Evolutionary conservation across 352 stramenopile genomes (phyloP).

Genomic region (Discostella stelligera): DNA sequence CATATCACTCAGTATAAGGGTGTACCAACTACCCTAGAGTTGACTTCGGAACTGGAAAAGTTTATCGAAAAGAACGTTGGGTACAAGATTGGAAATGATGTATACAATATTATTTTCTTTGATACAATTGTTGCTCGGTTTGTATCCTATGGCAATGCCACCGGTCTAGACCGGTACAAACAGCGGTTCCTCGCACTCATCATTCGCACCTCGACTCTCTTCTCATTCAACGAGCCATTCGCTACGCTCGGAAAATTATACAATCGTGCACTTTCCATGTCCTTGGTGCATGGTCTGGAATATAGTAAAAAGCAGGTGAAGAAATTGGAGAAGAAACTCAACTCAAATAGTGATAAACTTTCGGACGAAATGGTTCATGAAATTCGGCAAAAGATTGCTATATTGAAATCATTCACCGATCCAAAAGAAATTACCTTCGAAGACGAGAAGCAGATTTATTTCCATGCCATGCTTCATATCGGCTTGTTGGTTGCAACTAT

Average conservation of each 20-base stretch:
- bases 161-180: conserved; percentile 44
- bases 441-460: conserved; percentile 41
- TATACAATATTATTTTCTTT: conserved; percentile 57
- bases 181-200: conserved; percentile 33
- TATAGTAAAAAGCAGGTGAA: conserved; percentile 32
- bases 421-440: conserved; percentile 36
- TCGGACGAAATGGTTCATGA: conserved; percentile 37
- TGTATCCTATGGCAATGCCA: conserved; percentile 43
- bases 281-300: conserved; percentile 37
- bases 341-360: conserved; percentile 23
- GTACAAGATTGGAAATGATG: conserved; percentile 45
- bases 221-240: conserved; percentile 49
- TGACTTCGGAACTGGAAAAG: conserved; percentile 30
- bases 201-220: conserved; percentile 36
- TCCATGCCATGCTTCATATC: conserved; percentile 43
- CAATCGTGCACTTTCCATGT: conserved; percentile 50
- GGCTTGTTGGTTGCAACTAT: conserved; percentile 42
- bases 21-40: not conserved
- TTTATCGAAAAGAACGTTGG: conserved; percentile 44
- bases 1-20: conserved; percentile 38
- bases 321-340: conserved; percentile 34
- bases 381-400: conserved; percentile 48
- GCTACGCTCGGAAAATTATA: conserved; percentile 46
- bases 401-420: conserved; percentile 42
- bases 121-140: conserved; percentile 48